Percentiles rank a stretch among this genome's conserved stretches.
phyloP scores from a whole-genome alignment of 169 alveolate species.

The Amoebophrya sp. region DNA sequence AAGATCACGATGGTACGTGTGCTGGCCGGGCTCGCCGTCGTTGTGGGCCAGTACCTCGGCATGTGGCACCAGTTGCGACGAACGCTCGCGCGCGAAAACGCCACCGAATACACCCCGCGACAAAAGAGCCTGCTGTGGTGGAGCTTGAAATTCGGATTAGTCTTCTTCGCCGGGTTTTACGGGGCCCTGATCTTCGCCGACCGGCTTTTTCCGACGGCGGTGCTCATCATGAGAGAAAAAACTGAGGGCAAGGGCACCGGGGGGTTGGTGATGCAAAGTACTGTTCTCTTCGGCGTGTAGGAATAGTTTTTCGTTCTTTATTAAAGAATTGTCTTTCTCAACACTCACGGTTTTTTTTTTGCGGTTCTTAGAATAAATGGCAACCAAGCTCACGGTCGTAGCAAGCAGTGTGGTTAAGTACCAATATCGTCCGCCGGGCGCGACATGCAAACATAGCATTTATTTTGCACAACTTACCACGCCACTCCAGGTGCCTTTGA shows the following conservation, averaged over 20 bases:
- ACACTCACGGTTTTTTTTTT: no score
- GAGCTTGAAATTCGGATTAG: background rate
- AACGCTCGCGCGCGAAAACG: background rate
- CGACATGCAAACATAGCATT: no score
- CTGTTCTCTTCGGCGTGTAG: no score
- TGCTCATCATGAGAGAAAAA: background rate
- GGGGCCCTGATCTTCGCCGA: background rate
- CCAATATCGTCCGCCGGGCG: no score
- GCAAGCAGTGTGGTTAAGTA: no score
- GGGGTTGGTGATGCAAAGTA: background rate
- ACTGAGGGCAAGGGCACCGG: background rate
- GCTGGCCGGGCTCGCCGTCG: background rate
- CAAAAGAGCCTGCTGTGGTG: background rate
- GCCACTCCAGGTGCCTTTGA: no score
- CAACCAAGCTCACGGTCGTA: no score
- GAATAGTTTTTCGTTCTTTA: no score
- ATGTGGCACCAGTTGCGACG: background rate
- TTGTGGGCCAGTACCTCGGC: background rate
- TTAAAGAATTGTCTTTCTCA: no score
- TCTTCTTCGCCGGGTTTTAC: background rate
- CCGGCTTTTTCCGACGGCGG: background rate
- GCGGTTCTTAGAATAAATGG: no score
- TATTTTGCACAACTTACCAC: no score
- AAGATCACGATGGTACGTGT: background rate
- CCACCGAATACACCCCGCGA: background rate